A percentile compares a stretch with the other conserved stretches of the same genome.
phyloP scores from a whole-genome alignment of 2,329 filamentous ascomycete genomes.

The Colletotrichum theobromicola region DNA sequence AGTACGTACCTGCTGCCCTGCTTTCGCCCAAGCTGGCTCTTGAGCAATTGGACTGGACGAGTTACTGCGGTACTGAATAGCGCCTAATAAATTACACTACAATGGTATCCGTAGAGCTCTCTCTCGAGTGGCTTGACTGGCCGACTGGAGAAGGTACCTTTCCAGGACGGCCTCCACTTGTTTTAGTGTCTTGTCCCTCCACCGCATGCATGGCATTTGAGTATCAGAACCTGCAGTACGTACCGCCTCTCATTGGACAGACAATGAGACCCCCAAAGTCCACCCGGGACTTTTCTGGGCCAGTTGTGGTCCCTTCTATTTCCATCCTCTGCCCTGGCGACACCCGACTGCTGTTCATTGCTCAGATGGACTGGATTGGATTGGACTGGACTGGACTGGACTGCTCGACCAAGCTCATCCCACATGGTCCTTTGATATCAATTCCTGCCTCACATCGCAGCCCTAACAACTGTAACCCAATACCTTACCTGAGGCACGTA shows the following conservation, averaged over 20 bases:
- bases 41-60: not conserved
- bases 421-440: not conserved
- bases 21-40: not conserved
- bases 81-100: not conserved
- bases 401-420: not conserved
- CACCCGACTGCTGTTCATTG: not conserved
- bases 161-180: not conserved
- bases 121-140: not conserved
- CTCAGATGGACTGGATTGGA: too few species aligned
- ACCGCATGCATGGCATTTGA: conserved; percentile 12
- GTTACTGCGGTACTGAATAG: not conserved
- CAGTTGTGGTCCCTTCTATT: not conserved
- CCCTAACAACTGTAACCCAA: not conserved
- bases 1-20: not conserved
- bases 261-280: not conserved
- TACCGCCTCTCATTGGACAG: not conserved
- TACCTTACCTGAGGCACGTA: not conserved
- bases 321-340: not conserved
- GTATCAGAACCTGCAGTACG: not conserved
- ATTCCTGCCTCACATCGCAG: not conserved
- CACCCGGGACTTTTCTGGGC: not conserved
- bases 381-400: too few species aligned
- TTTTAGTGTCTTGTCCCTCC: conserved; percentile 10
- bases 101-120: not conserved
- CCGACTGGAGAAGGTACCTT: not conserved